Evolutionary conservation across 495 filamentous ascomycete species (phyloP), one percentile per base, ranked within the genome.

Genomic region (Parachaetomium inaequale): DNA sequence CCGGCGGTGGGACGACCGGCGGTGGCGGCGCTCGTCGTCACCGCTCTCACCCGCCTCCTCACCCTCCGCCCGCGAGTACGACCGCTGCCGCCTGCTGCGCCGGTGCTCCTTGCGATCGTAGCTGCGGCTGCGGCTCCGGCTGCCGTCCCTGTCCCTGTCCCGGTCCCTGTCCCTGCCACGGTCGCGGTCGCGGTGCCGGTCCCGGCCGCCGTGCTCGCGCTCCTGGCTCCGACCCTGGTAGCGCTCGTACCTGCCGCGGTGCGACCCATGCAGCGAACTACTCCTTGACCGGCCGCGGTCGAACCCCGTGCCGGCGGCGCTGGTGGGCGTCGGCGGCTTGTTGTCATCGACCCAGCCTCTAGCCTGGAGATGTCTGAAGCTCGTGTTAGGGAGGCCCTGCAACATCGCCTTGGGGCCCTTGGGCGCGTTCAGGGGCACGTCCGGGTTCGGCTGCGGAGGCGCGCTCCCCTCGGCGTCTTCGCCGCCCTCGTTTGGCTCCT

Each of bases 331-430:
- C 26, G 69, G 66, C 19, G 70, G 66, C 61, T 70, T 72, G 55
- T 74, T 70, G 63, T 77, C 74, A 51, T 71, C 67, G 19, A 80
- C 75, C 66, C 71, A 75, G 59, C 78, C 78, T 61, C 81, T 72
- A 42, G 77, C 80, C 73, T 80, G 78, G 46, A 84, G 70, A 58
- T 79, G 74, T 56, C 72, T 72, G 67, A 85, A 81, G 72, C 86
- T 87, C 47, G 87, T 90, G 73, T 92, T 93, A 55, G 89, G 87
- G 23, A 87, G 81, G 19, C 93, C 92, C 68, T 93, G 85, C 63
- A 95, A 79, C 87, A 98, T 92, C 19, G 95, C 94, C 74, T 94
- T 92, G 3, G 94, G 94, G 1, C 91, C 94, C 55, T 88, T 94
- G 31, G 94, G 94, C 28, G 94, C 94, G 73, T 84, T 85, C 46